These are phyloP conservation scores for Sporothrix dimorphospora DNA, from an alignment of 2,329 filamentous ascomycete genomes.

Conservation along the genomic window DNA sequence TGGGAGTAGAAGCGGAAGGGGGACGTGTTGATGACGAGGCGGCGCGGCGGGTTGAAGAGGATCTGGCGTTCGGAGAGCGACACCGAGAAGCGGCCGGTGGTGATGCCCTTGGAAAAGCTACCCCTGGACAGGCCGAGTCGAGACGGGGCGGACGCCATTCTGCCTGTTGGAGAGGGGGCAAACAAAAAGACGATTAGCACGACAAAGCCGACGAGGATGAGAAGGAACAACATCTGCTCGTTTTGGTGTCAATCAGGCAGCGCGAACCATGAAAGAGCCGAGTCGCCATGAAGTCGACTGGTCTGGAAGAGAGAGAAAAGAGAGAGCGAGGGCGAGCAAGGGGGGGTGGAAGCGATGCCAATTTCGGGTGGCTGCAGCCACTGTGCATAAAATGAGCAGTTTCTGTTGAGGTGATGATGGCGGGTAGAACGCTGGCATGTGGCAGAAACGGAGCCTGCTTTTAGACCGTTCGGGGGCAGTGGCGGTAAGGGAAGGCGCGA, in stretches of 20 bases:
- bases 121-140: slow-evolving; percentile 35
- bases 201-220: slow-evolving; percentile 27
- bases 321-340: not conserved
- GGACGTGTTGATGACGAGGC: slow-evolving; percentile 27
- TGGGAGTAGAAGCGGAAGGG: slow-evolving; percentile 45
- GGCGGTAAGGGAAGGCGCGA: slow-evolving; percentile 19
- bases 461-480: slow-evolving; percentile 4
- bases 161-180: slow-evolving; percentile 29
- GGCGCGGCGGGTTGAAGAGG: slow-evolving; percentile 30
- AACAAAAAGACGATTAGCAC: slow-evolving; percentile 31
- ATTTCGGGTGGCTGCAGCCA: slow-evolving; percentile 28
- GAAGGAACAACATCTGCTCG: slow-evolving; percentile 28
- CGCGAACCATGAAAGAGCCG: slow-evolving; percentile 30
- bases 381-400: slow-evolving; percentile 27
- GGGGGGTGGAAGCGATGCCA: slow-evolving; percentile 22
- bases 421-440: slow-evolving; percentile 25
- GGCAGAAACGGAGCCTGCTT: slow-evolving; percentile 26
- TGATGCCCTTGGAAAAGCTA: slow-evolving; percentile 33
- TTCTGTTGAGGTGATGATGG: slow-evolving; percentile 29
- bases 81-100: slow-evolving; percentile 31
- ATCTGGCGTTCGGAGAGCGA: slow-evolving; percentile 33
- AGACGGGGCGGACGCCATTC: slow-evolving; percentile 33
- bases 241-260: slow-evolving; percentile 14
- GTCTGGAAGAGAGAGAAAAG: slow-evolving; percentile 6
- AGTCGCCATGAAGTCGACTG: slow-evolving; percentile 29